Evolutionary conservation across 148 eudicot species (phyloP), one percentile per base, ranked within the genome.

Genomic region (Rhododendron williamsianum): DNA sequence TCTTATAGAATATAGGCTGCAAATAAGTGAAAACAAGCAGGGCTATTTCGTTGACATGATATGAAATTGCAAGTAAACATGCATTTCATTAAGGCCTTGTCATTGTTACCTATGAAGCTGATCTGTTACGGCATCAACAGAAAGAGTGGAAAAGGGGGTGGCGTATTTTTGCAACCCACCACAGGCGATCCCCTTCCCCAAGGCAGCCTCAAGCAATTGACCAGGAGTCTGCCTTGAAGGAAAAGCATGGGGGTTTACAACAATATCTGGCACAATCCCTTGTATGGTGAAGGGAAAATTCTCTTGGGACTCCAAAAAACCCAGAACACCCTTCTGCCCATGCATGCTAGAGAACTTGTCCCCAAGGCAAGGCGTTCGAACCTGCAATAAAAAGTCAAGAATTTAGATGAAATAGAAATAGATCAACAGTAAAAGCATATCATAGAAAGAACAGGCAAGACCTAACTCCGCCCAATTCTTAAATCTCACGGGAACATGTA

Each of bases 281-380:
- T 96, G 98, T 54, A 85, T 85, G 33, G 99, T 96, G 89, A 96
- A 96, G 46, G 97, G 97, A 81, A 95, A 95, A 87, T 95, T 96
- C 88, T 97, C 98, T 69, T 95, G 98, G 2, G 93, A 89, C 85
- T 97, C 99, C 80, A 97, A 80, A 86, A 87, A 94, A 80, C 99
- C 99, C 25, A 97, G 89, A 72, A 97, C 99, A 82, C 99, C 98
- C 89, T 96, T 96, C 82, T 96, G 99, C 72, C 99, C 99, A 79
- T 96, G 99, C 99, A 96, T 96, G 88, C 94, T 93, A 0, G 99
- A 94, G 82, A 97, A 97, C 86, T 97, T 97, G 89, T 95, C 99
- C 21, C 99, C 99, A 52, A 97, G 98, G 83, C 96, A 91, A 6
- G 99, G 99, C 19, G 91, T 87, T 43, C 99, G 98, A 88, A 95